A percentile compares a stretch with the other conserved stretches of the same genome.
phyloP scores from a whole-genome alignment of 2,329 filamentous ascomycete species.

The Pyricularia sp. region DNA sequence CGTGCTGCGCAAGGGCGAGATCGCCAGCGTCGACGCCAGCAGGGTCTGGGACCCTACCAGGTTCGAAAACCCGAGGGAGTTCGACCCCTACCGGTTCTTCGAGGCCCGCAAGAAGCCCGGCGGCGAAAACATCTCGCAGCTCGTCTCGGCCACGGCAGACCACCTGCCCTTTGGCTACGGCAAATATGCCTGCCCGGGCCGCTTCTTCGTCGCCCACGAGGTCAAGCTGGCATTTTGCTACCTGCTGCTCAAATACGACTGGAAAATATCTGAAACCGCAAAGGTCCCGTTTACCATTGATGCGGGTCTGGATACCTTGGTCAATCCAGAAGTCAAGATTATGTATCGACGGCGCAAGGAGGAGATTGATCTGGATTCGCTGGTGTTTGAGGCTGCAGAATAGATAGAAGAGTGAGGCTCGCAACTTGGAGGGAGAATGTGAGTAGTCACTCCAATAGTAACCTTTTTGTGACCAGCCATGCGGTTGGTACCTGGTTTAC shows the following conservation, averaged over 20 bases:
- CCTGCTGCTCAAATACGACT: slow-evolving; percentile 29
- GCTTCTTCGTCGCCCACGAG: slow-evolving; percentile 34
- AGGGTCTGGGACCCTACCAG: neutral
- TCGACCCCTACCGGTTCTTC: neutral
- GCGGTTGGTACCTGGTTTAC: too few species aligned
- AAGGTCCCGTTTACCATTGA: neutral
- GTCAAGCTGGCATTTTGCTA: slow-evolving; percentile 31
- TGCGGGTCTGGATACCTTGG: neutral
- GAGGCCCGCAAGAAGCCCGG: neutral
- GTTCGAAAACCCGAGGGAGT: neutral
- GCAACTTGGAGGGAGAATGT: neutral
- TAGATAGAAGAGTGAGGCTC: neutral
- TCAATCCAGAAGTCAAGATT: neutral
- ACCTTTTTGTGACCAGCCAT: too few species aligned
- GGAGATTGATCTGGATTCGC: neutral
- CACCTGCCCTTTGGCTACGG: slow-evolving; percentile 34
- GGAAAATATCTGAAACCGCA: neutral
- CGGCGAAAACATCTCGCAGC: neutral
- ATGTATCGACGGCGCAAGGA: neutral
- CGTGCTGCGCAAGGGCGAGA: neutral
- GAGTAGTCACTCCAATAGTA: too few species aligned
- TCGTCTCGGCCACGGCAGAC: neutral
- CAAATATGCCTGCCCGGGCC: slow-evolving; percentile 34
- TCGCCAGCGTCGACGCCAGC: neutral
- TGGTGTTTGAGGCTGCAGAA: neutral